Percentiles rank a stretch among this genome's conserved stretches.
phyloP scores from a whole-genome alignment of 208 protist species.

The Phytomonas francai region DNA sequence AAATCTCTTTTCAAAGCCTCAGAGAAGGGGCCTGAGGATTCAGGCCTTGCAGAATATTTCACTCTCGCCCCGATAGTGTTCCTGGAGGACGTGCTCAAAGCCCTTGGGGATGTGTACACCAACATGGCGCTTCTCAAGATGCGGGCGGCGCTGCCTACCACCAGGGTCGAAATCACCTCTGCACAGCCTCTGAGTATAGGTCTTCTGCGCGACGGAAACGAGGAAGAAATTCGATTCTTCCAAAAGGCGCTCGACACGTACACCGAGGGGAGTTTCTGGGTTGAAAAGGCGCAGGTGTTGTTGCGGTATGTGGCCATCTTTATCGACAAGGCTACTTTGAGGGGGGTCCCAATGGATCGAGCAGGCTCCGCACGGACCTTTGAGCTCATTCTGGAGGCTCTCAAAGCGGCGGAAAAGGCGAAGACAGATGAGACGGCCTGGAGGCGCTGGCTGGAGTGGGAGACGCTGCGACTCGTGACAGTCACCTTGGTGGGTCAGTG shows the following conservation, averaged over 20 bases:
- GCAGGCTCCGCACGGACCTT: conserved; percentile 27
- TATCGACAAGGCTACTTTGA: conserved; percentile 22
- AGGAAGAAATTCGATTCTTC: conserved; percentile 43
- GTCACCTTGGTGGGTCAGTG: conserved; percentile 13
- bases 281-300: conserved; percentile 27
- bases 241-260: conserved; percentile 43
- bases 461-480: conserved; percentile 56
- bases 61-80: conserved; percentile 21
- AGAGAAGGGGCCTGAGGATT: conserved; percentile 26
- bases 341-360: conserved; percentile 22
- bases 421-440: conserved; percentile 2
- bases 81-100: conserved; percentile 26
- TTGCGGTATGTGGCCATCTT: conserved; percentile 32
- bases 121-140: conserved; percentile 47
- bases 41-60: conserved; percentile 40
- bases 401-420: conserved; percentile 15
- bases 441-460: conserved; percentile 25
- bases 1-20: conserved; percentile 49
- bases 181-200: conserved; percentile 46
- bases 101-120: conserved; percentile 53
- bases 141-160: conserved; percentile 11
- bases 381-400: conserved; percentile 25
- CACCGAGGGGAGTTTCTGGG: conserved; percentile 27
- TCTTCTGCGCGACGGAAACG: conserved; percentile 21
- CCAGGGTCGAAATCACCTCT: conserved; percentile 6